Conservation (phyloP, 2,329 filamentous ascomycete genomes). For the Arachnomyces sp. region DNA sequence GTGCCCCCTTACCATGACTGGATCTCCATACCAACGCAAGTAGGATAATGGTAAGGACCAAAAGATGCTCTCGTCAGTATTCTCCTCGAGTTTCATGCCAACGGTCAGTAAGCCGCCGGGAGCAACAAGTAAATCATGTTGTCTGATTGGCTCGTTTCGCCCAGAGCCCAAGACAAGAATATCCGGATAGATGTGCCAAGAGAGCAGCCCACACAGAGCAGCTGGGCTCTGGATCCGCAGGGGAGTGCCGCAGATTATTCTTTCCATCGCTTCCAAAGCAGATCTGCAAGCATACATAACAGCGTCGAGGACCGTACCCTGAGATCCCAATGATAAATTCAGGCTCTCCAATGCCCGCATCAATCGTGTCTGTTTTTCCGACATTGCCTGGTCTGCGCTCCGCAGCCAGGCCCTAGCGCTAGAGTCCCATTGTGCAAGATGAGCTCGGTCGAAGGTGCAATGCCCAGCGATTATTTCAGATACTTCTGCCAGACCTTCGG, state of each 20-base stretch:
- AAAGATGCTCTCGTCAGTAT: neutral
- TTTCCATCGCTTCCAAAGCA: slow-evolving; percentile 21
- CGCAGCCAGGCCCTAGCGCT: slow-evolving; percentile 32
- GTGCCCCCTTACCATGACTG: neutral
- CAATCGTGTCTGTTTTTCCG: neutral
- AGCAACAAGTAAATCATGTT: neutral
- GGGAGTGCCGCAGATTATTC: slow-evolving; percentile 21
- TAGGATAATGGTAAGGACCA: slow-evolving; percentile 5
- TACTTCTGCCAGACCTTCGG: neutral
- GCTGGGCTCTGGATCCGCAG: slow-evolving; percentile 18
- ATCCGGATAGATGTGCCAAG: slow-evolving; percentile 33
- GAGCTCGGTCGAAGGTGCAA: slow-evolving; percentile 10
- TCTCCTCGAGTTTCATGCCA: neutral
- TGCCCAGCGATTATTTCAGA: neutral
- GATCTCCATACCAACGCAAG: slow-evolving; percentile 2
- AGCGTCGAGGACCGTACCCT: neutral
- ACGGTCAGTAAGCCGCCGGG: neutral
- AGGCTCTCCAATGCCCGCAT: neutral
- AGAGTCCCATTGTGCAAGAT: slow-evolving; percentile 32
- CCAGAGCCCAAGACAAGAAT: slow-evolving; percentile 54
- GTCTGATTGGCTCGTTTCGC: no score
- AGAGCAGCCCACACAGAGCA: slow-evolving; percentile 22
- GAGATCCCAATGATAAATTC: neutral
- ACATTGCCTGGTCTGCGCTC: slow-evolving; percentile 22
- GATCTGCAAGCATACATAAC: slow-evolving; percentile 18